Percentiles rank a stretch among this genome's conserved stretches.
Conservation (phyloP, 2,329 filamentous ascomycete species). For the Dryadomyces quercivorus region DNA sequence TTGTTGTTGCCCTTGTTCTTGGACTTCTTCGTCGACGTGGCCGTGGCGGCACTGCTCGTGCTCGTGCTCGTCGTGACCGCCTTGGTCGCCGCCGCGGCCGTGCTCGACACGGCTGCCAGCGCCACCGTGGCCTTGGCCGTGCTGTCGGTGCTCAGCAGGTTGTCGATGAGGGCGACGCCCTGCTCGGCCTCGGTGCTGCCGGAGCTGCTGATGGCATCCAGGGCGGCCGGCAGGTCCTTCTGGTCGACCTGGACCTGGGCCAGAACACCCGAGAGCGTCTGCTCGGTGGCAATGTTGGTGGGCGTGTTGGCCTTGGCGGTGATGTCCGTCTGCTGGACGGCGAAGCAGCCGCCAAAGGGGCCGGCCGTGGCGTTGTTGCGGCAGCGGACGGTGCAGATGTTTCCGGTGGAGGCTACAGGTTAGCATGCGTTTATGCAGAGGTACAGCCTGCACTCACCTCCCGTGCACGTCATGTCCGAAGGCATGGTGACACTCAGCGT, state of each 20-base stretch:
- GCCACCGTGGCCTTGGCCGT: background rate
- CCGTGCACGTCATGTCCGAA: slow-evolving; percentile 31
- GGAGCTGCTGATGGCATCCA: slow-evolving; percentile 33
- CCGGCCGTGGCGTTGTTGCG: slow-evolving; percentile 36
- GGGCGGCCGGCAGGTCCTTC: slow-evolving; percentile 33
- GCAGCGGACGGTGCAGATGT: slow-evolving; percentile 46
- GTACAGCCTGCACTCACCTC: slow-evolving; percentile 26
- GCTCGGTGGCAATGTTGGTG: slow-evolving; percentile 30
- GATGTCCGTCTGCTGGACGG: slow-evolving; percentile 40
- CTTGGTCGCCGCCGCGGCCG: background rate
- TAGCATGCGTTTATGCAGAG: background rate
- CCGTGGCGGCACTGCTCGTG: background rate
- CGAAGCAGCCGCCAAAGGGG: slow-evolving; percentile 39
- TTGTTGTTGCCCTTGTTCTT: background rate
- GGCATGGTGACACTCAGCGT: slow-evolving; percentile 43
- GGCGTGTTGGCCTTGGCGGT: slow-evolving; percentile 28
- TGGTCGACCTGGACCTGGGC: slow-evolving; percentile 38
- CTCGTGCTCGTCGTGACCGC: background rate
- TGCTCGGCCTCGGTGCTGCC: slow-evolving; percentile 16
- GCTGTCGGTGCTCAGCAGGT: slow-evolving; percentile 15
- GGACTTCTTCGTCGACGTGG: background rate
- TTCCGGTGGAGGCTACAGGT: slow-evolving; percentile 37
- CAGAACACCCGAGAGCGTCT: slow-evolving; percentile 30
- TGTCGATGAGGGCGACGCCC: slow-evolving; percentile 20
- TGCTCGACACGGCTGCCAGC: background rate